Evolutionary conservation across 495 filamentous ascomycete species (phyloP), one percentile per base, ranked within the genome.

Genomic region (Thozetella sp.): DNA sequence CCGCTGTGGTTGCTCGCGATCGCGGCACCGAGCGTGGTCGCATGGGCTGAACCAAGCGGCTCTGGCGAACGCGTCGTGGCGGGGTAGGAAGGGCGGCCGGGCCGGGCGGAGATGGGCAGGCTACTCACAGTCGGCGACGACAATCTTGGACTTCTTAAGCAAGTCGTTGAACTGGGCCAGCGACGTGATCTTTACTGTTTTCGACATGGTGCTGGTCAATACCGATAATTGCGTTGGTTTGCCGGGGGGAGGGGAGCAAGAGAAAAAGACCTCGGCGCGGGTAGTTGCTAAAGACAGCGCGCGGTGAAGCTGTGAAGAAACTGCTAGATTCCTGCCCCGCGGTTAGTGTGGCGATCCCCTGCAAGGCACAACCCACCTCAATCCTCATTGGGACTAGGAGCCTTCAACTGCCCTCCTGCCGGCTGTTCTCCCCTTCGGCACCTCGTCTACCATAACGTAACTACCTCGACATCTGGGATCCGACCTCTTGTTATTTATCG

Each of bases 81-180:
- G 63, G 65, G 65, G 66, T 55, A 55, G 34, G 30, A 17, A 37
- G 17, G 30, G 17, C n/a, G n/a, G 22, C 20, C 23, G 53, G 40
- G 37, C n/a, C 13, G 22, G n/a, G 20, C 22, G 51, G 17, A 15
- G 37, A 30, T 26, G 12, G 19, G 30, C 10, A 40, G 52, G 56
- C 56, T 37, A 82, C 92, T 86, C 76, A 96, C 93, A 97, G 78
- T 96, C 89, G 63, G 87, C 85, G 48, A 97, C 88, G 27, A 97
- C 90, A 57, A 96, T 83, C 51, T 76, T 84, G 22, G 88, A 90
- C 37, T 79, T 81, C 45, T 79, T 80, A 53, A 97, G 77, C 53
- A 96, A 71, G 20, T 80, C 72, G 68, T 71, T 86, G 66, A 97
- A 89, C 65, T 96, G 89, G 62, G 81, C 80, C 20, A 83, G 73